Evolutionary conservation across 352 stramenopile species (phyloP).

Genomic region (Phytopythium chamaehyphon): DNA sequence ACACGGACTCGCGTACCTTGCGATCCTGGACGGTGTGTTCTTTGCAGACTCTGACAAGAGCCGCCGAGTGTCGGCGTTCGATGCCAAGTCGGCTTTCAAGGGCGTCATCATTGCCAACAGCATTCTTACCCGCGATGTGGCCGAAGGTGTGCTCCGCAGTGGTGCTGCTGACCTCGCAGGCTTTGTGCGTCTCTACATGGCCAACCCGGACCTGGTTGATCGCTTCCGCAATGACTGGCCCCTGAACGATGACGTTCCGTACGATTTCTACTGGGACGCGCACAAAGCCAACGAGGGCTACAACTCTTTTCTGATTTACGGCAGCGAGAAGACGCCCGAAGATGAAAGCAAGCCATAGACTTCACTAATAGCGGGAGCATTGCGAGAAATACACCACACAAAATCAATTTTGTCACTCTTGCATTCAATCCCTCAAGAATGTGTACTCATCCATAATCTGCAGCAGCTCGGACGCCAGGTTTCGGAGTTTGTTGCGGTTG

Average conservation of each 20-base stretch:
- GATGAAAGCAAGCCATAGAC: too few relatives aligned
- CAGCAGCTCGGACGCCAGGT: too few relatives aligned
- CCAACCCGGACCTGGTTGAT: conserved; percentile 23
- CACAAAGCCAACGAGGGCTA: conserved; percentile 18
- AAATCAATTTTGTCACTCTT: too few relatives aligned
- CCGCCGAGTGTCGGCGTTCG: conserved; percentile 15
- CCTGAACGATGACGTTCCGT: conserved; percentile 16
- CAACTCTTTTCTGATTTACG: conserved; percentile 12
- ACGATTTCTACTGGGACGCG: conserved; percentile 24
- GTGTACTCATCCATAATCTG: too few relatives aligned
- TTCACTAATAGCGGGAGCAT: too few relatives aligned
- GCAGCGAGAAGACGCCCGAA: too few relatives aligned
- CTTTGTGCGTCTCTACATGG: conserved; percentile 48
- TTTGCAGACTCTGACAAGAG: conserved; percentile 18
- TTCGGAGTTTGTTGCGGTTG: too few relatives aligned
- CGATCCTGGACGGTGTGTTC: conserved; percentile 21
- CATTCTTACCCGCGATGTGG: conserved; percentile 28
- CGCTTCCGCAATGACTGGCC: conserved; percentile 19
- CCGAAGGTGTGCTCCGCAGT: conserved; percentile 23
- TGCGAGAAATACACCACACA: too few relatives aligned
- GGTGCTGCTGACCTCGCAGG: conserved; percentile 32
- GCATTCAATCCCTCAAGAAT: too few relatives aligned
- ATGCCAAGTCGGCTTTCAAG: conserved; percentile 34
- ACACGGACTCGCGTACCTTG: conserved; percentile 19
- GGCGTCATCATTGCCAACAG: conserved; percentile 22